Percentiles rank a stretch among this genome's conserved stretches.
Evolutionary conservation across 352 stramenopile species (phyloP).

Genomic region (Pythium inflatum): DNA sequence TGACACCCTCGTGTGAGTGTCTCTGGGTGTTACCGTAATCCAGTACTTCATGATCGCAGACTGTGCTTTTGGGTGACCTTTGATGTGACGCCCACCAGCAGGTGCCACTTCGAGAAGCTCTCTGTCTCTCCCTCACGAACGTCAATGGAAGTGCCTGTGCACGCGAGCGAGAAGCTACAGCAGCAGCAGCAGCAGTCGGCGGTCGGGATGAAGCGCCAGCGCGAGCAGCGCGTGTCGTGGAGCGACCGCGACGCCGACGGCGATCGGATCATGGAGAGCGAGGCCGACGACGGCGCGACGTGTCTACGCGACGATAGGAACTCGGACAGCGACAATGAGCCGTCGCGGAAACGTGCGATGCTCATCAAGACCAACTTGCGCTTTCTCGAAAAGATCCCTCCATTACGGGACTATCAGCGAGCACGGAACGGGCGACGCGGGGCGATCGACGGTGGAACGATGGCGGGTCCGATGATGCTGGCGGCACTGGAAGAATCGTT

Average conservation of each 20-base stretch:
- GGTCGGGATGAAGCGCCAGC: slow-evolving; percentile 32
- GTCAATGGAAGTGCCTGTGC: slow-evolving; percentile 6
- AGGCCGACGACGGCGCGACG: slow-evolving; percentile 11
- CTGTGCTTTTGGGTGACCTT: slow-evolving; percentile 34
- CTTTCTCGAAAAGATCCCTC: slow-evolving; percentile 72
- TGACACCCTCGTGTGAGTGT: not conserved
- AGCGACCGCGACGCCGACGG: slow-evolving; percentile 22
- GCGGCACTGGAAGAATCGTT: slow-evolving; percentile 67
- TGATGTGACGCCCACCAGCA: slow-evolving; percentile 21
- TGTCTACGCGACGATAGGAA: not conserved
- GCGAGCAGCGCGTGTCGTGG: slow-evolving; percentile 7
- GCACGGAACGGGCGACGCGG: slow-evolving; percentile 58
- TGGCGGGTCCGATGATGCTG: slow-evolving; percentile 49
- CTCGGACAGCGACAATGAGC: slow-evolving; percentile 23
- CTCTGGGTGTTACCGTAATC: too few relatives aligned
- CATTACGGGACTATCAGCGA: slow-evolving; percentile 65
- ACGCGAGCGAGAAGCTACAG: not conserved
- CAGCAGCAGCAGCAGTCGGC: not conserved
- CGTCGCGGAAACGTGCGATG: slow-evolving; percentile 55
- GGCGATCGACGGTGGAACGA: slow-evolving; percentile 59
- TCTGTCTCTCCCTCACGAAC: not conserved
- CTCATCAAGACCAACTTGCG: slow-evolving; percentile 58
- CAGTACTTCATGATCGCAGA: too few relatives aligned
- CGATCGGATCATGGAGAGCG: slow-evolving; percentile 19
- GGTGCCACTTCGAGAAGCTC: not conserved